Percentiles rank a stretch among this genome's conserved stretches.
Evolutionary conservation across 805 yeast species (phyloP).

Genomic region (Schwanniomyces vanrijiae): DNA sequence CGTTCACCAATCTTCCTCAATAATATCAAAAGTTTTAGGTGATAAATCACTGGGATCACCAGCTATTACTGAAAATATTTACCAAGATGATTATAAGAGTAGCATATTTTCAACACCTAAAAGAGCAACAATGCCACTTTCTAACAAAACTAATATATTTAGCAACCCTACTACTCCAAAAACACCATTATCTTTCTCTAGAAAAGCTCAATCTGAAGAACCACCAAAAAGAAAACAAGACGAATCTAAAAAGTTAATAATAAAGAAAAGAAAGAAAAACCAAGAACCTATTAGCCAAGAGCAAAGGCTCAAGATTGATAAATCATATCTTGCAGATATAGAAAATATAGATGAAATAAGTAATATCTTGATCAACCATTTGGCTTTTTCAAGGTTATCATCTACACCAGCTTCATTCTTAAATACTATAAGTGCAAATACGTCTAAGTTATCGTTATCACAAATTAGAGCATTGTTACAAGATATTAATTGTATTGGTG

Average conservation of each 20-base stretch:
- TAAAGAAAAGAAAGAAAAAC: constrained; percentile 13
- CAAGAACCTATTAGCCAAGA: constrained; percentile 9
- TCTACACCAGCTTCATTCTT: constrained; percentile 83
- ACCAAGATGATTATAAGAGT: not conserved
- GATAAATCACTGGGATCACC: not conserved
- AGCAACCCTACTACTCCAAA: constrained; percentile 13
- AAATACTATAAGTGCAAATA: constrained; percentile 57
- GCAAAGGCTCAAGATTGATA: constrained; percentile 21
- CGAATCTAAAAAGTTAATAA: not conserved
- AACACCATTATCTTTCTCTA: not conserved
- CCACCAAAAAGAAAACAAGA: constrained; percentile 17
- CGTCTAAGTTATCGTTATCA: constrained; percentile 45
- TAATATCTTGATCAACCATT: constrained; percentile 73
- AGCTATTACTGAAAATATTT: not conserved
- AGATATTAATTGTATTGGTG: constrained; percentile 68
- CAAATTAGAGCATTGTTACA: constrained; percentile 46
- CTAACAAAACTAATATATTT: constrained; percentile 25
- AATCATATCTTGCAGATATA: constrained; percentile 7
- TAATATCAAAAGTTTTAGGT: not conserved
- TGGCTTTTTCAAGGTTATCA: constrained; percentile 85
- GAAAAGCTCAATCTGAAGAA: constrained; percentile 36
- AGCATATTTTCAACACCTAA: not conserved
- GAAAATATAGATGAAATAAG: constrained; percentile 50
- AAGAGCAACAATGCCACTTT: constrained; percentile 13
- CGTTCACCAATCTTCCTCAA: not conserved